These are phyloP conservation scores for Chaetomiaceae sp. DNA, from an alignment of 2,329 filamentous ascomycete genomes.

Conservation along the genomic window DNA sequence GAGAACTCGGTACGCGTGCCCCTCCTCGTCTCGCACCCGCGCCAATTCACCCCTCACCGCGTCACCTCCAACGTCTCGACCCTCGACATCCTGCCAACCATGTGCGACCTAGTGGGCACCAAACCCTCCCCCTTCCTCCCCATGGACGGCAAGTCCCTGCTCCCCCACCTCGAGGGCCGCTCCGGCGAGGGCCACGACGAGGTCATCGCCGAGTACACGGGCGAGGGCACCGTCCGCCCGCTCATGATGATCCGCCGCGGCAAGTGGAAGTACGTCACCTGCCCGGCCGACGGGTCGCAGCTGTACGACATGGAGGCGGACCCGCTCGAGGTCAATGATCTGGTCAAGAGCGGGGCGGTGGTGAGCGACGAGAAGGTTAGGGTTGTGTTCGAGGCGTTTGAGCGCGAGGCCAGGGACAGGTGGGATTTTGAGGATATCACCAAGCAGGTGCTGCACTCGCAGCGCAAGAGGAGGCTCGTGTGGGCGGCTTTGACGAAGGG, in stretches of 20 bases:
- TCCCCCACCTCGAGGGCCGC: constrained; percentile 68
- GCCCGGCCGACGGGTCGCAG: constrained; percentile 77
- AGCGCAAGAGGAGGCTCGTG: constrained; percentile 73
- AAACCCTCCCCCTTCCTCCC: constrained; percentile 67
- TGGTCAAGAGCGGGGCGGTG: constrained; percentile 43
- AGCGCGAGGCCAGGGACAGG: constrained; percentile 65
- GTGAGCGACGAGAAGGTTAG: constrained; percentile 41
- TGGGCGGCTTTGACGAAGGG: constrained; percentile 77
- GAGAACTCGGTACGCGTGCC: constrained; percentile 88
- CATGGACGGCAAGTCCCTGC: constrained; percentile 77
- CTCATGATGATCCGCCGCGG: constrained; percentile 92
- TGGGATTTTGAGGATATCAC: constrained; percentile 83
- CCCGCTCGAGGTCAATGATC: constrained; percentile 71
- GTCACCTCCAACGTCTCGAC: constrained; percentile 85
- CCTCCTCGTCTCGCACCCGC: constrained; percentile 76
- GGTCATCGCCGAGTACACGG: constrained; percentile 93
- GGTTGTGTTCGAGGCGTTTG: constrained; percentile 59
- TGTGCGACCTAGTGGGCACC: constrained; percentile 75
- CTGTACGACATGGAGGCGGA: constrained; percentile 76
- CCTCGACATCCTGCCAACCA: constrained; percentile 82
- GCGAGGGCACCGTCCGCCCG: constrained; percentile 82
- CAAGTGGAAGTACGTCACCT: constrained; percentile 86
- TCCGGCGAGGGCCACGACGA: constrained; percentile 64
- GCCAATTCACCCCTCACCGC: constrained; percentile 68
- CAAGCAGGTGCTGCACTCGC: constrained; percentile 66